phyloP scores from a whole-genome alignment of 768 basidiomycete genomes.

The Neoboletus subvelutipes region DNA sequence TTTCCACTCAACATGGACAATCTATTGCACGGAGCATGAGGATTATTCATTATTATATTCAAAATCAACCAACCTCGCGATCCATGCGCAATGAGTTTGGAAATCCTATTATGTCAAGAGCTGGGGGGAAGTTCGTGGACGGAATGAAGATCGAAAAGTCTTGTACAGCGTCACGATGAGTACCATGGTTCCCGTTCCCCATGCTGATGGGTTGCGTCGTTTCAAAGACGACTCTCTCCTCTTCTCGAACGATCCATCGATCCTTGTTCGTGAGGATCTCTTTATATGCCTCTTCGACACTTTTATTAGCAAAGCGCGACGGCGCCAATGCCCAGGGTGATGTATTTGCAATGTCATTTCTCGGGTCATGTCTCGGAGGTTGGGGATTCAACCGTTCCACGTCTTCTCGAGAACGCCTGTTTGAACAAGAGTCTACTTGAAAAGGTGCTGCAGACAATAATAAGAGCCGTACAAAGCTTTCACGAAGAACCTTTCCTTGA shows the following conservation, averaged over 20 bases:
- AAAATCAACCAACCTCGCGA: background rate
- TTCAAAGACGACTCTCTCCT: background rate
- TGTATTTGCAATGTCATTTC: too few species aligned
- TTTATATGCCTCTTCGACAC: background rate
- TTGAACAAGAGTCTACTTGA: background rate
- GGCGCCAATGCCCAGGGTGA: background rate
- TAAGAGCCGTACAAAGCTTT: conserved; percentile 8
- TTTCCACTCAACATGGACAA: conserved; percentile 3
- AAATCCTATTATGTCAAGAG: background rate
- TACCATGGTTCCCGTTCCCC: background rate
- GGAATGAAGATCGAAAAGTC: background rate
- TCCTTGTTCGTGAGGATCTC: background rate
- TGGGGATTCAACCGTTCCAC: background rate
- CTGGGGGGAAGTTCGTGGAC: background rate
- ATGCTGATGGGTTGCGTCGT: background rate
- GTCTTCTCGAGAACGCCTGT: background rate
- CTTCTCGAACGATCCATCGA: background rate
- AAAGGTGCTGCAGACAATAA: background rate
- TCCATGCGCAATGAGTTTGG: rapidly evolving
- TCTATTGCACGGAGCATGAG: background rate
- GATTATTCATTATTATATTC: background rate
- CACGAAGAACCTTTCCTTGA: conserved; percentile 23
- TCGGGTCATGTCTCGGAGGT: background rate
- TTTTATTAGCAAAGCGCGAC: background rate
- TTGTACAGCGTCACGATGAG: background rate